Percentiles rank a stretch among this genome's conserved stretches.
phyloP scores from a whole-genome alignment of 1,284 basidiomycete species.

The Fomitopsis pinicola region DNA sequence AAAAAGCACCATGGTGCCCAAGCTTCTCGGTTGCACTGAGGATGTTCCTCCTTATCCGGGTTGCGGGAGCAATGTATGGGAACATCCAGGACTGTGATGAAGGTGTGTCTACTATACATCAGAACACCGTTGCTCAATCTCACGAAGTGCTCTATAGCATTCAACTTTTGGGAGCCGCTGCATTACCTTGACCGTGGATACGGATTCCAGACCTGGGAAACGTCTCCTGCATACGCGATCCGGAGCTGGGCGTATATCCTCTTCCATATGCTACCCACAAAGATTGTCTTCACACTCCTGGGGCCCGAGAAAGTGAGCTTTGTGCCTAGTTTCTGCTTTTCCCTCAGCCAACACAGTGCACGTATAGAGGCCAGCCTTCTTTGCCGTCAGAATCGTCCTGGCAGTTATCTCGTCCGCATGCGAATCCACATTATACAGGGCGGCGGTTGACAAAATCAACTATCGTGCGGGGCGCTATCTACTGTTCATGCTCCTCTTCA shows the following conservation, averaged over 20 bases:
- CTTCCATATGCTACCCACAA: conserved; percentile 63
- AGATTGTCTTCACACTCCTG: conserved; percentile 18
- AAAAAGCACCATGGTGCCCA: conserved; percentile 79
- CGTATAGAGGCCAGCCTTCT: conserved; percentile 77
- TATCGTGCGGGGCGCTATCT: conserved; percentile 89
- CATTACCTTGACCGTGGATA: conserved; percentile 83
- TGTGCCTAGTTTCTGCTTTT: not conserved
- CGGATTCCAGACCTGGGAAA: conserved; percentile 98
- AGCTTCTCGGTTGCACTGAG: conserved; percentile 81
- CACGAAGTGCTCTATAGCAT: conserved; percentile 52
- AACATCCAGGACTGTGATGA: conserved; percentile 97
- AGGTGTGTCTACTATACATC: conserved; percentile 46
- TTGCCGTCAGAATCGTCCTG: conserved; percentile 80
- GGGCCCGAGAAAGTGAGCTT: conserved; percentile 28
- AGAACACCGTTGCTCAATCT: not conserved
- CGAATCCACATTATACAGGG: conserved; percentile 85
- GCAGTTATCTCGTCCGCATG: conserved; percentile 72
- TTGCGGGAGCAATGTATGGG: conserved; percentile 92
- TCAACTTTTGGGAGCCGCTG: conserved; percentile 98
- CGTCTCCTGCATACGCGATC: conserved; percentile 86
- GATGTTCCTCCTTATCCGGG: conserved; percentile 77
- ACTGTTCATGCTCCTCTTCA: conserved; percentile 81
- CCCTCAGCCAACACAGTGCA: not conserved
- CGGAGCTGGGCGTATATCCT: conserved; percentile 93
- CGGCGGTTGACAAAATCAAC: conserved; percentile 81